Evolutionary conservation across 163 green algal genomes (phyloP).

Genomic region (Scenedesmus sp.): DNA sequence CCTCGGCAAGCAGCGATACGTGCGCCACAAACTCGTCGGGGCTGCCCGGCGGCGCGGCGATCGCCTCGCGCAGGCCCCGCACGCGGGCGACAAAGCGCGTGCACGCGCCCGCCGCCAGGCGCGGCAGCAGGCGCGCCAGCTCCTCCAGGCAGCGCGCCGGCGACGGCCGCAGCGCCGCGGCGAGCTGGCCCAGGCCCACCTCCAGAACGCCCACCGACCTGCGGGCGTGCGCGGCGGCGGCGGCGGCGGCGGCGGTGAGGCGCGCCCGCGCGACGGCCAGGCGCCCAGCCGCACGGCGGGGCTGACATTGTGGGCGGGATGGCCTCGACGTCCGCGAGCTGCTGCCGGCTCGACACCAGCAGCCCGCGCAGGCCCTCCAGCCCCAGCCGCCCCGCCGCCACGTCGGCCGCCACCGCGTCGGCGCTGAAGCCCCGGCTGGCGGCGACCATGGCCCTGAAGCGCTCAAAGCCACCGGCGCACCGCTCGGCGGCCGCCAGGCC

Average conservation of each 20-base stretch:
- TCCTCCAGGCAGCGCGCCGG: constrained; percentile 46
- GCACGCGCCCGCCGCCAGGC: constrained; percentile 61
- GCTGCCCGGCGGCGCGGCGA: constrained; percentile 51
- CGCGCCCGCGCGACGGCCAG: not conserved
- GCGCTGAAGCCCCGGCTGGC: constrained; percentile 24
- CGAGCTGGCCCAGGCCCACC: constrained; percentile 42
- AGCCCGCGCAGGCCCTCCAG: constrained; percentile 33
- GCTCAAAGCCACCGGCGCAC: constrained; percentile 21
- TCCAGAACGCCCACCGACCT: constrained; percentile 56
- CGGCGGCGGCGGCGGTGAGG: not conserved
- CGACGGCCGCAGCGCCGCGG: constrained; percentile 48
- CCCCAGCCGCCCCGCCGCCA: not conserved
- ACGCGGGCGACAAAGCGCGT: constrained; percentile 70
- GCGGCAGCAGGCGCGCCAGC: constrained; percentile 49
- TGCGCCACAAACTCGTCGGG: constrained; percentile 78
- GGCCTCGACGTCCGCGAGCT: constrained; percentile 46
- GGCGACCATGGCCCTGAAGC: constrained; percentile 39
- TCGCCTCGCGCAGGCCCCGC: constrained; percentile 35
- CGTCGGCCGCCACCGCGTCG: not conserved
- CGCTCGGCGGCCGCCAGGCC: constrained; percentile 38
- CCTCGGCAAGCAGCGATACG: constrained; percentile 58
- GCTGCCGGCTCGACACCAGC: constrained; percentile 37
- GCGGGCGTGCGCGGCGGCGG: no score
- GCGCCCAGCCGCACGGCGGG: constrained; percentile 25
- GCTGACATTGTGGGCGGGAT: no score